Percentiles rank a stretch among this genome's conserved stretches.
These are phyloP conservation scores for Paraleonurus japonicus DNA, from an alignment of 257 asterid species.

Conservation along the genomic window DNA sequence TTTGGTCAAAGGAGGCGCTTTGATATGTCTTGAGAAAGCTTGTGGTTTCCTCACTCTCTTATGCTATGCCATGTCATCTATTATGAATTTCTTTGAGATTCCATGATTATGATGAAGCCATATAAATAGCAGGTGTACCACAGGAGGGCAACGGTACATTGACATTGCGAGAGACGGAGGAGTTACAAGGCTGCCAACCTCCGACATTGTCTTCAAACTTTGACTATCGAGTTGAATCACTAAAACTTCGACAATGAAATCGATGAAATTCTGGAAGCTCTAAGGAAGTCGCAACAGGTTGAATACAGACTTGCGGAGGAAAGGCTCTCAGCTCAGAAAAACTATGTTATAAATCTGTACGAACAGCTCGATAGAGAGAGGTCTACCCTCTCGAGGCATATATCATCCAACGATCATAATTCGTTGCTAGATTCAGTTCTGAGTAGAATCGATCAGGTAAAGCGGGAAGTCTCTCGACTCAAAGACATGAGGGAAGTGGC, in stretches of 20 bases:
- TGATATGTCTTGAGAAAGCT: not conserved
- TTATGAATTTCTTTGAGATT: not conserved
- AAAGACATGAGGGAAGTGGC: constrained; percentile 61
- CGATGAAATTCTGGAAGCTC: constrained; percentile 39
- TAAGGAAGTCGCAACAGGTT: constrained; percentile 55
- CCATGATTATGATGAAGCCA: constrained; percentile 9
- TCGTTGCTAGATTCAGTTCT: constrained; percentile 37
- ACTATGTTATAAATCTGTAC: constrained; percentile 44
- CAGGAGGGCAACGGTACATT: constrained; percentile 20
- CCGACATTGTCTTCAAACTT: constrained; percentile 31
- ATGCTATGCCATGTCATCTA: not conserved
- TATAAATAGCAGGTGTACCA: constrained; percentile 25
- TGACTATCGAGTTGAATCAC: constrained; percentile 50
- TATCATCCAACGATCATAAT: constrained; percentile 32
- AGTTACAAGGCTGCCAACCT: constrained; percentile 23
- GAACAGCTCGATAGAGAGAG: constrained; percentile 57
- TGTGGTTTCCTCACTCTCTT: not conserved
- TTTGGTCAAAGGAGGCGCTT: not conserved
- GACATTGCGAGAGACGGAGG: constrained; percentile 17
- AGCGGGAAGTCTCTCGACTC: constrained; percentile 46
- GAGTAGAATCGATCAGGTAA: constrained; percentile 44
- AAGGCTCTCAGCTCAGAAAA: constrained; percentile 50
- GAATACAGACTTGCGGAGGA: constrained; percentile 61
- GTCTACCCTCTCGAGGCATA: constrained; percentile 32
- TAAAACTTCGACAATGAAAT: constrained; percentile 55